Conservation (phyloP, 331 rosid species). For the Ulmus americana region DNA sequence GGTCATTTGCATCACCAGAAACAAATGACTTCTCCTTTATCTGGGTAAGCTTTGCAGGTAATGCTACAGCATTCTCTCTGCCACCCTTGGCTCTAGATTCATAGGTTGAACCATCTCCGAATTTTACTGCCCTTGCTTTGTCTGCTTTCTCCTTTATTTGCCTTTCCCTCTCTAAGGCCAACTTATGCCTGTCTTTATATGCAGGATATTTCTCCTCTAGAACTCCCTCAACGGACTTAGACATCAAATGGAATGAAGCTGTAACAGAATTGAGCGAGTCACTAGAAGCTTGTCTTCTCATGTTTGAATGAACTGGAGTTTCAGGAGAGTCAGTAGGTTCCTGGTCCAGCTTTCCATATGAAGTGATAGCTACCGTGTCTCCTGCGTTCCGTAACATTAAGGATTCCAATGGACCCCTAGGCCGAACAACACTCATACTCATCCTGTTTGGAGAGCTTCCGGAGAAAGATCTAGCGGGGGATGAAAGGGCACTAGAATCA, state of each 20-base stretch:
- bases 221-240: slow-evolving; percentile 71
- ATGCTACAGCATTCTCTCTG: slow-evolving; percentile 35
- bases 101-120: slow-evolving; percentile 35
- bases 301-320: slow-evolving; percentile 40
- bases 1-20: slow-evolving; percentile 40
- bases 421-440: slow-evolving; percentile 43
- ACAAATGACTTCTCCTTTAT: slow-evolving; percentile 58
- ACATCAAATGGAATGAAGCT: slow-evolving; percentile 82
- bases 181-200: slow-evolving; percentile 69
- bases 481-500: slow-evolving; percentile 54
- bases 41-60: slow-evolving; percentile 61
- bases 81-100: slow-evolving; percentile 36
- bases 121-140: slow-evolving; percentile 65
- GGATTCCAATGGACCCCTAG: slow-evolving; percentile 62
- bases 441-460: slow-evolving; percentile 62
- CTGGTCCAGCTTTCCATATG: slow-evolving; percentile 59
- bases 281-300: slow-evolving; percentile 46
- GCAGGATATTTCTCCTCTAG: slow-evolving; percentile 80
- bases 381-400: slow-evolving; percentile 70
- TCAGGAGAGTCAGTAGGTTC: slow-evolving; percentile 52
- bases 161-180: slow-evolving; percentile 81
- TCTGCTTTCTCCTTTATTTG: slow-evolving; percentile 70
- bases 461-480: slow-evolving; percentile 59
- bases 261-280: slow-evolving; percentile 61
- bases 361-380: slow-evolving; percentile 70